Percentiles rank a stretch among this genome's conserved stretches.
Conservation (phyloP, 2,329 filamentous ascomycete species). For the Cladophialophora immunda region DNA sequence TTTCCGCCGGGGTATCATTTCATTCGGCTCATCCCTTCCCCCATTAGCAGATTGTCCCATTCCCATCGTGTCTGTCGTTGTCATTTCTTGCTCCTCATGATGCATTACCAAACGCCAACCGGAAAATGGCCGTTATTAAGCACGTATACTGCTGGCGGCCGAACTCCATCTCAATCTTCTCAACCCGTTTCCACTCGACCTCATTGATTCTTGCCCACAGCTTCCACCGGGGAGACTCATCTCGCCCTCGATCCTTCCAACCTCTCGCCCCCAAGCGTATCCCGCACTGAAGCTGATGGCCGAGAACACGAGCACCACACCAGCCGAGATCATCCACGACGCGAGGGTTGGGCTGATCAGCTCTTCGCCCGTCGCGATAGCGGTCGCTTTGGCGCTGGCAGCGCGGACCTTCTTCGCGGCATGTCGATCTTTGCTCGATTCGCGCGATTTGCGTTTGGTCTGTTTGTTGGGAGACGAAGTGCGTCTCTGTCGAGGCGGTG, state of each 20-base stretch:
- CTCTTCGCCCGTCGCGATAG: slow-evolving; percentile 44
- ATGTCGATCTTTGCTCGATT: slow-evolving; percentile 51
- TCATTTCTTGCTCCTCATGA: slow-evolving; percentile 16
- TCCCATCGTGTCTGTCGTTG: slow-evolving; percentile 2
- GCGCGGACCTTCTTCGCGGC: slow-evolving; percentile 41
- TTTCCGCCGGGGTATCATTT: slow-evolving; percentile 18
- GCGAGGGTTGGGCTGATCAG: slow-evolving; percentile 66
- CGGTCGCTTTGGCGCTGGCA: slow-evolving; percentile 47
- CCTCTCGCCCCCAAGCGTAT: slow-evolving; percentile 68
- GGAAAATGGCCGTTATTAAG: slow-evolving; percentile 18
- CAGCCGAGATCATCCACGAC: slow-evolving; percentile 72
- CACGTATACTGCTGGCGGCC: slow-evolving; percentile 32
- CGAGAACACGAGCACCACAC: slow-evolving; percentile 70
- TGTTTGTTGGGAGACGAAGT: slow-evolving; percentile 38
- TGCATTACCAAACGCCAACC: slow-evolving; percentile 14
- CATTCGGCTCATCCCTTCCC: slow-evolving; percentile 7
- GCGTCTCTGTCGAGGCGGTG: slow-evolving; percentile 34
- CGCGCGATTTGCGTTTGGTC: slow-evolving; percentile 42
- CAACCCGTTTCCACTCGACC: slow-evolving; percentile 33
- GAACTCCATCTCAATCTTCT: slow-evolving; percentile 34
- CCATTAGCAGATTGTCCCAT: slow-evolving; percentile 1
- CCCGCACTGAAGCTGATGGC: slow-evolving; percentile 72
- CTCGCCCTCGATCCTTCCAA: slow-evolving; percentile 61
- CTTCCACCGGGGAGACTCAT: slow-evolving; percentile 46
- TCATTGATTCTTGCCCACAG: slow-evolving; percentile 56